Conservation (phyloP, 345 rosid genomes). For the Eucalyptus camaldulensis region DNA sequence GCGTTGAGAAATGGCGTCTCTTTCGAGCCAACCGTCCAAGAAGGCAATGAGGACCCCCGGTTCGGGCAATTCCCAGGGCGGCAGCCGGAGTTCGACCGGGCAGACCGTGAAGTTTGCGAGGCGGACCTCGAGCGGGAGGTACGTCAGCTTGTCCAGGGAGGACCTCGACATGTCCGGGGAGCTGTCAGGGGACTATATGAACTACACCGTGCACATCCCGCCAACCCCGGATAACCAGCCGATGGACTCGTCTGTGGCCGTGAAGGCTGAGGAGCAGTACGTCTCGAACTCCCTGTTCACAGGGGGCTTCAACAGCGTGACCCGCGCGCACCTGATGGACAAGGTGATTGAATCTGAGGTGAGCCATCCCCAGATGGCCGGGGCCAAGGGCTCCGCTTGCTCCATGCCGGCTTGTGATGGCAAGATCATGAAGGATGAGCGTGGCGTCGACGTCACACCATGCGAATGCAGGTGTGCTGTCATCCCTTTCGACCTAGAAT, state of each 20-base stretch:
- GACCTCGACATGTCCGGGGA: conserved; percentile 86
- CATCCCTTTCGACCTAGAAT: not conserved
- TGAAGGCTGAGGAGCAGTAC: conserved; percentile 75
- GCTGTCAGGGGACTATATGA: conserved; percentile 64
- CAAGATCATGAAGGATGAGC: conserved; percentile 82
- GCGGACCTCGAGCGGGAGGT: conserved; percentile 88
- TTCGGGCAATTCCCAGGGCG: conserved; percentile 3
- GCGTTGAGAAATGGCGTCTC: conserved; percentile 34
- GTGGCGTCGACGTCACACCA: conserved; percentile 72
- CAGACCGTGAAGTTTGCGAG: conserved; percentile 87
- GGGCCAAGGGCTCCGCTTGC: conserved; percentile 76
- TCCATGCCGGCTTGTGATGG: conserved; percentile 93
- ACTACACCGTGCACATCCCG: conserved; percentile 92
- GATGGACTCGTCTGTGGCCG: conserved; percentile 38
- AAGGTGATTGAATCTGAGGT: conserved; percentile 96
- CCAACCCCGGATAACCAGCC: conserved; percentile 94
- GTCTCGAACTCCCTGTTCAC: conserved; percentile 86
- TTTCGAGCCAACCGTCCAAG: conserved; percentile 45
- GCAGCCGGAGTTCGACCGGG: conserved; percentile 11
- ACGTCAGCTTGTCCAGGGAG: conserved; percentile 76
- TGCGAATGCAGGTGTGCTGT: conserved; percentile 72
- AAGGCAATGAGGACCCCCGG: conserved; percentile 37
- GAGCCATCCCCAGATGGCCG: conserved; percentile 91
- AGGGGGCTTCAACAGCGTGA: conserved; percentile 92
- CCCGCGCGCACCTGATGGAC: conserved; percentile 94